Conservation (phyloP, 164 flowering plant genomes). For the Paratinospora sagittata region DNA sequence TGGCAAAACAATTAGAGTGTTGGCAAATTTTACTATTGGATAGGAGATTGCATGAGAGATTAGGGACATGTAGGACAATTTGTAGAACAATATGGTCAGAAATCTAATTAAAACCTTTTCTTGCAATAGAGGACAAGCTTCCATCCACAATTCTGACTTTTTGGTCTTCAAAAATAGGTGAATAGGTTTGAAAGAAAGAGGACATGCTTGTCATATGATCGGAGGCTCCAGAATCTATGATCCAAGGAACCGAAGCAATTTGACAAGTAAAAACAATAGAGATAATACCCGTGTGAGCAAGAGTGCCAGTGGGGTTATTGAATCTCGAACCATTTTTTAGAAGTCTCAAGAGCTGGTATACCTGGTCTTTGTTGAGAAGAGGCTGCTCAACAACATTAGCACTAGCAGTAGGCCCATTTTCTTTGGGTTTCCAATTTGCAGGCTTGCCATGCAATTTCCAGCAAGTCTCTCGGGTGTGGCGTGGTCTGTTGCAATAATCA, state of each 20-base stretch:
- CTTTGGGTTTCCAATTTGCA: constrained; percentile 10
- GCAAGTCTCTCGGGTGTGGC: constrained; percentile 9
- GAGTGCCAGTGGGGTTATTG: neutral
- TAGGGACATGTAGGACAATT: constrained; percentile 7
- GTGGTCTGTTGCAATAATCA: constrained; percentile 7
- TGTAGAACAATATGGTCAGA: neutral
- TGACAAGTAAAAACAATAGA: no score
- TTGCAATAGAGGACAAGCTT: neutral
- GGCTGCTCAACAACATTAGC: no score
- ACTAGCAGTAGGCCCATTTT: no score
- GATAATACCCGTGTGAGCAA: no score
- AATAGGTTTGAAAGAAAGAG: neutral
- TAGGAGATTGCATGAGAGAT: neutral
- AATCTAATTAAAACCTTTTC: neutral
- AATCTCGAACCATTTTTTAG: no score
- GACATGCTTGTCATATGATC: neutral
- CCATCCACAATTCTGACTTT: constrained; percentile 3
- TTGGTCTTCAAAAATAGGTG: no score
- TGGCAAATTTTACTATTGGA: neutral
- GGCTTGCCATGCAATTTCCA: constrained; percentile 11
- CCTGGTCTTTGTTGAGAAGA: no score
- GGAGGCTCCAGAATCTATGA: neutral
- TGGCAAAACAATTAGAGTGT: constrained; percentile 6
- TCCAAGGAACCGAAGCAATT: neutral
- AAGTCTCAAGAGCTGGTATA: no score